phyloP scores from a whole-genome alignment of 139 green algal genomes.

The Tetraselmis striata region DNA sequence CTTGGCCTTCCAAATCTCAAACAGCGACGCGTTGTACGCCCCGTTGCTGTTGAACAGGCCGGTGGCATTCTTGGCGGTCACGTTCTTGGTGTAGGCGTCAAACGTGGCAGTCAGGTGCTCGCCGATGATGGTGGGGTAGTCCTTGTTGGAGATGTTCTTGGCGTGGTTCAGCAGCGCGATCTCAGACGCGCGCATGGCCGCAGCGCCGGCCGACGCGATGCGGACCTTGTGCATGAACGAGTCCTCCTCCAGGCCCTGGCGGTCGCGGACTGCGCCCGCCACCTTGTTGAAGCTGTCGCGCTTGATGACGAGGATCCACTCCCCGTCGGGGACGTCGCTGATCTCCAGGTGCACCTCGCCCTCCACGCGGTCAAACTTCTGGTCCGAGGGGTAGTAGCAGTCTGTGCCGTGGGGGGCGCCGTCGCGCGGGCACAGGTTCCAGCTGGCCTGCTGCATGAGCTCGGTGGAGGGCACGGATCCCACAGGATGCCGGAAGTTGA shows the following conservation, averaged over 20 bases:
- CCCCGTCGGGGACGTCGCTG: slow-evolving; percentile 55
- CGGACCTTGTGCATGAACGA: background rate
- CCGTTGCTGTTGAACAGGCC: background rate
- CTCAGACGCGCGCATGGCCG: background rate
- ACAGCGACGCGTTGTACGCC: background rate
- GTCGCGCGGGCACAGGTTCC: slow-evolving; percentile 65
- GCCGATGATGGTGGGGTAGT: background rate
- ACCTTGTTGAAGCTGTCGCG: slow-evolving; percentile 75
- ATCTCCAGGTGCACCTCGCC: slow-evolving; percentile 33
- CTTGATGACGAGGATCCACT: slow-evolving; percentile 65
- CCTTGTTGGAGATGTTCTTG: background rate
- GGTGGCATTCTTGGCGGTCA: background rate
- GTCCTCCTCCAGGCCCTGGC: background rate
- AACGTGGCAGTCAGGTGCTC: background rate
- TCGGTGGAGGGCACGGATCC: slow-evolving; percentile 58
- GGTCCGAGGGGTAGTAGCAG: slow-evolving; percentile 66
- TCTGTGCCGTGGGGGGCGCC: slow-evolving; percentile 39
- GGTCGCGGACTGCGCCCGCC: slow-evolving; percentile 44
- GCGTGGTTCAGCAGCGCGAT: background rate
- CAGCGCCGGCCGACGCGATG: background rate
- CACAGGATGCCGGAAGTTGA: slow-evolving; percentile 61
- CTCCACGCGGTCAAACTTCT: slow-evolving; percentile 47
- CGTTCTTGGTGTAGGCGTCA: background rate
- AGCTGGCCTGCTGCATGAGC: slow-evolving; percentile 62
- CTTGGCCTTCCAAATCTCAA: background rate